Evolutionary conservation across 169 alveolate genomes (phyloP), one percentile per base, ranked within the genome.

Genomic region (Plasmodium yoelii): DNA sequence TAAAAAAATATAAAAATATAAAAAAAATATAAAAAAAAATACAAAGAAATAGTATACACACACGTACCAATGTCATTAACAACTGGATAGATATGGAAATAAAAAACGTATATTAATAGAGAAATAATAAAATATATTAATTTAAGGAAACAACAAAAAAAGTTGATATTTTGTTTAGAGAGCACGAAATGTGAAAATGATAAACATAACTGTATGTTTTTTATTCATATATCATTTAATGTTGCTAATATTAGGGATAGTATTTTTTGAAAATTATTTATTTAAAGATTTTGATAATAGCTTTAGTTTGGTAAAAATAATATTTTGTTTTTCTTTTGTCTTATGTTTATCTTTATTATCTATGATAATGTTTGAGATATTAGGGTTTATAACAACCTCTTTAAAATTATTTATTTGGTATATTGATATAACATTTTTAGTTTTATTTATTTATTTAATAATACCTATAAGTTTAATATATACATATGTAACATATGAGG

Each of bases 201-300:
- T 34, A 34, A 4, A 47, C 77, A 73, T 71, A 2, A 42, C 73
- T 3, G 55, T 56, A 18, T 12, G 47, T 15, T 75, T 75, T 68
- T 56, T 75, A 42, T 75, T 61, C 24, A 18, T 60, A 19, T 75
- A 75, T 56, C 88, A 75, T 56, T 34, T 60, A 26, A 49, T 42
- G 12, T 44, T 75, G 26, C 53, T 57, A 15, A 47, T 75, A 56
- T 28, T 75, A 26, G 88, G 88, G 39, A 63, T 51, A 18, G 22
- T 60, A 22, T 75, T 75, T 75, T 75, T 63, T 67, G 88, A 75
- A 47, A 75, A 75, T 42, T 75, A 46, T 24, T 28, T 75, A 9
- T 75, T 75, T 44, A 75, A 63, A 55, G 88, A 75, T 24, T 75
- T 75, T 24, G 88, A 75, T 55, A 75, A 75, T 46, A 47, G 88